Conservation (phyloP, 2,329 filamentous ascomycete species). For the Cladorrhinum sp. region DNA sequence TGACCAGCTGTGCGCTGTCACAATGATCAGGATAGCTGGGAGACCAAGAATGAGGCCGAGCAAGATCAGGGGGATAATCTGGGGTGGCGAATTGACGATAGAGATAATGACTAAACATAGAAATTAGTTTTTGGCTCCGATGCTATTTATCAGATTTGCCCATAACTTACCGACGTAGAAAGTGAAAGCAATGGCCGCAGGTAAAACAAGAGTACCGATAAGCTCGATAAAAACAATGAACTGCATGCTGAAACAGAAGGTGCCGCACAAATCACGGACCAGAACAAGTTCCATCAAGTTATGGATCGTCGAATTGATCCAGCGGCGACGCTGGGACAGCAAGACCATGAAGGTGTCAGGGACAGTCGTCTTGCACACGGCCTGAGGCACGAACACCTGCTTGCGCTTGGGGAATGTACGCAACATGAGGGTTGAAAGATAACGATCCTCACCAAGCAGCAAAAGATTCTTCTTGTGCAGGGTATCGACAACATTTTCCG, state of each 20-base stretch:
- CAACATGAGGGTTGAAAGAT: slow-evolving; percentile 94
- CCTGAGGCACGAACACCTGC: slow-evolving; percentile 96
- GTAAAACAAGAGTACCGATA: slow-evolving; percentile 88
- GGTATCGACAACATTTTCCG: slow-evolving; percentile 97
- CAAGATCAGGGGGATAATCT: slow-evolving; percentile 86
- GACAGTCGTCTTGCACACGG: slow-evolving; percentile 97
- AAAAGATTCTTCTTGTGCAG: slow-evolving; percentile 96
- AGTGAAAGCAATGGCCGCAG: slow-evolving; percentile 94
- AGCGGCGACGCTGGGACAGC: slow-evolving; percentile 89
- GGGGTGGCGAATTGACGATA: slow-evolving; percentile 71
- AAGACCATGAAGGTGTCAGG: slow-evolving; percentile 90
- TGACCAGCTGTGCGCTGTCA: slow-evolving; percentile 88
- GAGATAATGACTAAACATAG: slow-evolving; percentile 69
- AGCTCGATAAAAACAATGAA: slow-evolving; percentile 96
- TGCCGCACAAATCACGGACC: slow-evolving; percentile 93
- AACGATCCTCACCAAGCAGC: slow-evolving; percentile 88
- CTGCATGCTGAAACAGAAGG: slow-evolving; percentile 99
- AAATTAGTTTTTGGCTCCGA: background rate
- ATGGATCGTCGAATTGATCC: slow-evolving; percentile 99
- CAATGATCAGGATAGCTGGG: slow-evolving; percentile 83
- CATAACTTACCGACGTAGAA: slow-evolving; percentile 80
- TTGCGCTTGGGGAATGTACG: slow-evolving; percentile 99
- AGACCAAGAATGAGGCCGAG: slow-evolving; percentile 89
- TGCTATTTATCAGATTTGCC: background rate
- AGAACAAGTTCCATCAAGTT: slow-evolving; percentile 97